Conservation (phyloP, 208 protist genomes). For the Crithidia bombi region DNA sequence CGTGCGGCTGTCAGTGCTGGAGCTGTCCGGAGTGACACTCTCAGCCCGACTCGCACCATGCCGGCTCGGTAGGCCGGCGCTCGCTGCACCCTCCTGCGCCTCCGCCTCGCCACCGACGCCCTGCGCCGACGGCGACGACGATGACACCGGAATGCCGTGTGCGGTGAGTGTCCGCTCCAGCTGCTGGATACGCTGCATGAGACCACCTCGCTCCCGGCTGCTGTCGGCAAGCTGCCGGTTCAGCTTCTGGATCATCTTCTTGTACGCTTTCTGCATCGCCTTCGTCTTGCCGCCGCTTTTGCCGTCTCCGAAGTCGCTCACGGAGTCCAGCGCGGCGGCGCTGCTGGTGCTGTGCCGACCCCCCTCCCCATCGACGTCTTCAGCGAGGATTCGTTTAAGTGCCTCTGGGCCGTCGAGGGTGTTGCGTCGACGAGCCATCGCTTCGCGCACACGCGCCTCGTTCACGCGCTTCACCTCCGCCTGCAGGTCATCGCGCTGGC, state of each 20-base stretch:
- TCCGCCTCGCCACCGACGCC: constrained; percentile 6
- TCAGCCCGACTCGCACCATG: not conserved
- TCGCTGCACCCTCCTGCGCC: constrained; percentile 11
- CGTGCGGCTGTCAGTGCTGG: constrained; percentile 9
- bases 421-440: constrained; percentile 20
- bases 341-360: not conserved
- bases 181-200: constrained; percentile 44
- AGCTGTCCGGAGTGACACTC: constrained; percentile 7
- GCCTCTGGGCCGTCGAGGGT: constrained; percentile 25
- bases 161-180: constrained; percentile 35
- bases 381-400: constrained; percentile 31
- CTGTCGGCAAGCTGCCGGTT: constrained; percentile 63
- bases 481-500: constrained; percentile 52
- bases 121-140: not conserved
- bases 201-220: constrained; percentile 40
- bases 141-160: constrained; percentile 23
- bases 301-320: constrained; percentile 11
- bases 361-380: constrained; percentile 12
- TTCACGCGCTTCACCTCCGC: constrained; percentile 53
- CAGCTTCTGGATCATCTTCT: constrained; percentile 62
- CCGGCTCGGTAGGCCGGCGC: constrained; percentile 18
- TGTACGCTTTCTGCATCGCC: constrained; percentile 49
- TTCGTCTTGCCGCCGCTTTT: constrained; percentile 17
- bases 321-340: not conserved
- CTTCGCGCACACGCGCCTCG: constrained; percentile 27